Evolutionary conservation across 306 rosid genomes (phyloP).

Genomic region (Fragaria ananassa): DNA sequence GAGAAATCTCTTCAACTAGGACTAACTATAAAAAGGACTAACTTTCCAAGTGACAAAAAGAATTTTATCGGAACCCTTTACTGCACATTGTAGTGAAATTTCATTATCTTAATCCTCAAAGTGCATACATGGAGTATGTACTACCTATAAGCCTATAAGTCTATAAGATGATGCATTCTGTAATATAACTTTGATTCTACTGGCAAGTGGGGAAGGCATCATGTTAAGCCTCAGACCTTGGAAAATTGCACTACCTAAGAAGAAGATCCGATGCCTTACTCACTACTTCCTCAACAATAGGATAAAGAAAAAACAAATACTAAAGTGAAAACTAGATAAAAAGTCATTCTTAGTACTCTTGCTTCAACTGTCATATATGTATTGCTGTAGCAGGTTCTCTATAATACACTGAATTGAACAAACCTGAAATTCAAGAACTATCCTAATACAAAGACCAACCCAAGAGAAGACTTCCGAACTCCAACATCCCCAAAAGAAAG

Average conservation of each 20-base stretch:
- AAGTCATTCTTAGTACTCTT: constrained; percentile 18
- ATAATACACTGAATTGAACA: constrained; percentile 31
- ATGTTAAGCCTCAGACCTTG: neutral
- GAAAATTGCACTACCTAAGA: neutral
- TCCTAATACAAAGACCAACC: constrained; percentile 48
- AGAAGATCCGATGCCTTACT: neutral
- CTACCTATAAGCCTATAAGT: neutral
- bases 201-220: neutral
- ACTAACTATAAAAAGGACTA: neutral
- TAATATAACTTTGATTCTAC: neutral
- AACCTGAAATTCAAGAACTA: constrained; percentile 58
- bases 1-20: neutral
- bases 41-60: neutral
- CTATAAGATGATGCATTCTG: neutral
- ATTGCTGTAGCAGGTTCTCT: constrained; percentile 49
- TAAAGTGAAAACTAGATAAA: neutral
- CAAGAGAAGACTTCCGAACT: constrained; percentile 48
- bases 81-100: neutral
- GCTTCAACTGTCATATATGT: constrained; percentile 46
- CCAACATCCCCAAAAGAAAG: constrained; percentile 64
- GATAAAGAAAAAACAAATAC: neutral
- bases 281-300: neutral
- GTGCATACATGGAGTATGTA: neutral
- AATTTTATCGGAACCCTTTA: neutral
- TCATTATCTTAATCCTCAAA: neutral